Percentiles rank a stretch among this genome's conserved stretches.
Evolutionary conservation across 176 grass and related monocot species (phyloP).

Genomic region (Alopecurus myosuroides): DNA sequence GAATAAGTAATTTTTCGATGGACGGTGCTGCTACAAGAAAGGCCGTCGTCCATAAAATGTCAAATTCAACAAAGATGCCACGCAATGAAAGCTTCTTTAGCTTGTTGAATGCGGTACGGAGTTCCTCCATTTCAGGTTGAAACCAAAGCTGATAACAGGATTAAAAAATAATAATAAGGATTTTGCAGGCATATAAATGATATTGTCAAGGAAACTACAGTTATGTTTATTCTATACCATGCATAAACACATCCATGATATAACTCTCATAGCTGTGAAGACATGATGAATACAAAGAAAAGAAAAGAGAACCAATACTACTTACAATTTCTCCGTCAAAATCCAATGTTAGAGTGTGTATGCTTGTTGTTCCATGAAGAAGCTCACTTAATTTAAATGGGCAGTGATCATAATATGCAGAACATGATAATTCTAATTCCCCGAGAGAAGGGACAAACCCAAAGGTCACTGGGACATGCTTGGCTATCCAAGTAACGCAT

Average conservation of each 20-base stretch:
- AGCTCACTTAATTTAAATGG: not conserved
- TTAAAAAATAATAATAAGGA: not conserved
- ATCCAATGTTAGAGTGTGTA: not conserved
- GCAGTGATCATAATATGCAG: not conserved
- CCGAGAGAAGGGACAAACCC: not conserved
- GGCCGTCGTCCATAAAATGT: not conserved
- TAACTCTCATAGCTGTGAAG: too few species aligned
- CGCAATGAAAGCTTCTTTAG: not conserved
- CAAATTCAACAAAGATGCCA: not conserved
- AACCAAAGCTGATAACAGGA: not conserved
- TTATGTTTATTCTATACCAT: too few species aligned
- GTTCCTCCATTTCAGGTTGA: not conserved
- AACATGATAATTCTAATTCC: not conserved
- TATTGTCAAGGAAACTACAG: too few species aligned
- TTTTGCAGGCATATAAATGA: not conserved
- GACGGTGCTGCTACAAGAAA: not conserved
- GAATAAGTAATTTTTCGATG: not conserved
- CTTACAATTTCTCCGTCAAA: slow-evolving; percentile 4
- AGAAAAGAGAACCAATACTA: not conserved
- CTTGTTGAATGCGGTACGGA: not conserved
- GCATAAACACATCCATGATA: not conserved
- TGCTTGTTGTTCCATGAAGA: not conserved
- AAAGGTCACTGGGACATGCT: not conserved
- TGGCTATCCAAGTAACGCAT: not conserved
- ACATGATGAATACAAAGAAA: not conserved